Base-by-base conservation (phyloP, 1,284 basidiomycete species). In the Cutaneotrichosporon sp. region DNA sequence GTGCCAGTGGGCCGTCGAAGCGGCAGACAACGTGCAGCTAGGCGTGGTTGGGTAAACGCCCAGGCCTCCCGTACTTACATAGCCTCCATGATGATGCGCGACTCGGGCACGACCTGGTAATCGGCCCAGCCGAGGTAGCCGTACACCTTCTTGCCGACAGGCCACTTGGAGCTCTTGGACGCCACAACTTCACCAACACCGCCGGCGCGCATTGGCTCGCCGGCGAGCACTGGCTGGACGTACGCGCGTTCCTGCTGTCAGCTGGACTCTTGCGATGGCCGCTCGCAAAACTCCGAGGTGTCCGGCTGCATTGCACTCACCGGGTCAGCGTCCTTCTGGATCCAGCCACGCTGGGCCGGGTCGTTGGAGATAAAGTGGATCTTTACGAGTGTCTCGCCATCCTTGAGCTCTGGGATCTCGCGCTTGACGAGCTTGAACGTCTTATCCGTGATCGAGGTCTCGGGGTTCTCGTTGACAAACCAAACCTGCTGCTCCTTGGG, bases 321-420 rank as follows among this genome's bases (percentile, higher is more conserved):
- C 2, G 58, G 55, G 46, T 65, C 62, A 20, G 50, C 49, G 32
- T 52, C 55, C 45, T 51, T 51, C 35, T 61, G 50, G 47, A 70
- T 70, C 67, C 67, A 70, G 10, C 54, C 60, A 24, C 68, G 57
- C 62, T 67, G 65, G 1, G 69, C 70, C 1, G 70, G 69, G 54
- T 68, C 68, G 55, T 71, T 71, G 16, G 61, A 64, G 29, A 71
- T 33, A 51, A 53, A 66, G 27, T 59, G 39, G 25, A 57, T 24
- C 54, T 67, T 58, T 44, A 71, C 39, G 34, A 71, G 59, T 32
- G 69, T 42, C 51, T 71, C 37, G 41, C 65, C 66, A 33, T 66
- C 64, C 48, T 65, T 59, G 44, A 71, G 57, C 37, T 56, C 52
- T 19, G 63, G 61, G n/a, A 66, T 24, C 16, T 49, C 46, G 25